Conservation (phyloP, 495 filamentous ascomycete genomes). For the Xylaria longipes region DNA sequence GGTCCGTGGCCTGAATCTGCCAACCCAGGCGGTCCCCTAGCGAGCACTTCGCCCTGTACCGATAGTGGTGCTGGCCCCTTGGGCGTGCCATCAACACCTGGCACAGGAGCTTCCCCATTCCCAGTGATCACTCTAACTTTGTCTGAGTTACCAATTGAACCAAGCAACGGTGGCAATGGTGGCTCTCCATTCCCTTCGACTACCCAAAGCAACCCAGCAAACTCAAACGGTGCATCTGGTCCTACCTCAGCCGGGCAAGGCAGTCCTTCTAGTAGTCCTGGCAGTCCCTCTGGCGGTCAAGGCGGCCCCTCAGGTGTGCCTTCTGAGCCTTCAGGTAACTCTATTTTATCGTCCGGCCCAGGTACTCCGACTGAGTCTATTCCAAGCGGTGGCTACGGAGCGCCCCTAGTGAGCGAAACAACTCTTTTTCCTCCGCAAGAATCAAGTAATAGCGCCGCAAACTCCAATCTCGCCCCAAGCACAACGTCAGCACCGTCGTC, state of each 20-base stretch:
- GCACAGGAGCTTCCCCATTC: slow-evolving; percentile 17
- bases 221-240: background rate
- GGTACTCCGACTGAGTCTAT: slow-evolving; percentile 13
- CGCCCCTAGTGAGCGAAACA: slow-evolving; percentile 16
- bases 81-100: background rate
- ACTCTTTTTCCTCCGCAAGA: slow-evolving; percentile 25
- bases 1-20: slow-evolving; percentile 9
- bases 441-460: slow-evolving; percentile 20
- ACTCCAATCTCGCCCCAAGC: slow-evolving; percentile 23
- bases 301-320: background rate
- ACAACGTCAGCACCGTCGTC: slow-evolving; percentile 18
- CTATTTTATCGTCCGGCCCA: background rate
- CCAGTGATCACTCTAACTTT: slow-evolving; percentile 22
- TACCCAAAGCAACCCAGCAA: slow-evolving; percentile 6
- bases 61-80: background rate
- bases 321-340: slow-evolving; percentile 5
- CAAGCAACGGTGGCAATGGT: slow-evolving; percentile 1
- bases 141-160: slow-evolving; percentile 10
- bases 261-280: background rate
- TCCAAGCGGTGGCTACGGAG: slow-evolving; percentile 19
- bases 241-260: background rate
- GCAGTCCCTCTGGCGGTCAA: background rate
- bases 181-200: slow-evolving; percentile 11
- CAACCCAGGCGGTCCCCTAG: slow-evolving; percentile 26
- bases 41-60: slow-evolving; percentile 14